Conservation (phyloP, 2,329 filamentous ascomycete species). For the Colletotrichum sp. region DNA sequence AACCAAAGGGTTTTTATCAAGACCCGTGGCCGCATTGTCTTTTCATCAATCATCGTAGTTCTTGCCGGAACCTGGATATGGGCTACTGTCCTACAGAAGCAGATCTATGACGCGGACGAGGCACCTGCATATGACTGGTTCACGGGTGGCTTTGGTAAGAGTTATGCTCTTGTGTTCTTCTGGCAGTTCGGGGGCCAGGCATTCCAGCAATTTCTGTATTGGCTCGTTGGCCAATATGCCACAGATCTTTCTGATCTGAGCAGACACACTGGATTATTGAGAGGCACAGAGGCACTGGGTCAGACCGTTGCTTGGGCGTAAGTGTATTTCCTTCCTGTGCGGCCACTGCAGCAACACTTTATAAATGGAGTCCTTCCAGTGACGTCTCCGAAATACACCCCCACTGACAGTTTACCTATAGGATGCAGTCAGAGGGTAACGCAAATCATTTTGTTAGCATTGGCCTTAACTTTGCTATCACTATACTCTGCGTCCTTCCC, state of each 20-base stretch:
- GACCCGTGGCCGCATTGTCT: not conserved
- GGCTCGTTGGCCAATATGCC: constrained; percentile 6
- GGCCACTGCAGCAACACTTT: not conserved
- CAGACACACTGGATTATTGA: not conserved
- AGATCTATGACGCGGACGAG: not conserved
- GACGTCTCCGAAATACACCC: not conserved
- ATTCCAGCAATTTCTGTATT: constrained; percentile 3
- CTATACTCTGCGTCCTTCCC: not conserved
- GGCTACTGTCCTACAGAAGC: constrained; percentile 1
- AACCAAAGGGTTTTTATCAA: not conserved
- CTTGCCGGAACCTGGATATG: not conserved
- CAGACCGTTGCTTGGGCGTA: constrained; percentile 7
- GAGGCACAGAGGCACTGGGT: not conserved
- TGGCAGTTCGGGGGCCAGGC: constrained; percentile 10
- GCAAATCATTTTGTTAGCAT: constrained; percentile 10
- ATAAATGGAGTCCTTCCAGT: not conserved
- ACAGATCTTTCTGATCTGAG: constrained; percentile 5
- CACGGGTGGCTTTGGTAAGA: not conserved
- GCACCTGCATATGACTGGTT: constrained; percentile 1
- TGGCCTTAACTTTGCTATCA: not conserved
- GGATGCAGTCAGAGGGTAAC: constrained; percentile 8
- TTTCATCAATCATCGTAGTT: not conserved
- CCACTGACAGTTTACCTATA: not conserved
- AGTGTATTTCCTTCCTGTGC: not conserved
- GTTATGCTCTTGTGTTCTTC: constrained; percentile 1